Base-by-base conservation (phyloP, 352 stramenopile genomes). In the Elongisporangium anandrum region DNA sequence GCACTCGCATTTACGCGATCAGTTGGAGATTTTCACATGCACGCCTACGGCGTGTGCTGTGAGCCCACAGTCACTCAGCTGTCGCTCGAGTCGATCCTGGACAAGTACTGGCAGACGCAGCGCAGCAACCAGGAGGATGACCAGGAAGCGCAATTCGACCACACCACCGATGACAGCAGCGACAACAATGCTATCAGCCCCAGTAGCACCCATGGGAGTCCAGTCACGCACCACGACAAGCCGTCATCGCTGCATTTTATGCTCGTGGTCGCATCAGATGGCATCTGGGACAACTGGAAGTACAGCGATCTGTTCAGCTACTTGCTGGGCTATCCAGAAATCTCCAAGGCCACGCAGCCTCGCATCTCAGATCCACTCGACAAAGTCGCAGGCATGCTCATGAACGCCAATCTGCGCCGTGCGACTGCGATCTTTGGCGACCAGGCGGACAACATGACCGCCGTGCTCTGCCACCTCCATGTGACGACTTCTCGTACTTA, bases 281-380 rank as follows among this genome's bases (percentile, higher is more conserved):
- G 87, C 15, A 64, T 97, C 19, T 97, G 87, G 88, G 88, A 97
- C 68, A 94, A 92, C 65, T 97, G 88, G 87, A 80, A 89, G 59
- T 95, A 92, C 65, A 68, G 77, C 29, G 85, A 96, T 24, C 60
- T 95, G 13, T 63, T 79, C 17, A 54, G 57, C 9, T 89, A 90
- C 22, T 65, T 87, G 34, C 54, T 77, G 23, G 26, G 70, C 24
- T 54, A 66, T 20, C 49, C 60, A 7, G 49, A 49, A 7, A 49
- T 52, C 24, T 53, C 55, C 47, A 57, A 64, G 26, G 51, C 15
- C 34, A 2, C 64, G 38, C 29, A 54, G 16, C 22, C 57, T 56
- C 26, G 60, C 50, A 63, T 53, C n/a, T 10, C 34, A 54, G n/a
- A 54, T 23, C 13, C 55, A 17, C 47, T 39, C 55, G 53, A 59